These are phyloP conservation scores for Didymella pomorum DNA, from an alignment of 2,329 filamentous ascomycete genomes.

Conservation along the genomic window DNA sequence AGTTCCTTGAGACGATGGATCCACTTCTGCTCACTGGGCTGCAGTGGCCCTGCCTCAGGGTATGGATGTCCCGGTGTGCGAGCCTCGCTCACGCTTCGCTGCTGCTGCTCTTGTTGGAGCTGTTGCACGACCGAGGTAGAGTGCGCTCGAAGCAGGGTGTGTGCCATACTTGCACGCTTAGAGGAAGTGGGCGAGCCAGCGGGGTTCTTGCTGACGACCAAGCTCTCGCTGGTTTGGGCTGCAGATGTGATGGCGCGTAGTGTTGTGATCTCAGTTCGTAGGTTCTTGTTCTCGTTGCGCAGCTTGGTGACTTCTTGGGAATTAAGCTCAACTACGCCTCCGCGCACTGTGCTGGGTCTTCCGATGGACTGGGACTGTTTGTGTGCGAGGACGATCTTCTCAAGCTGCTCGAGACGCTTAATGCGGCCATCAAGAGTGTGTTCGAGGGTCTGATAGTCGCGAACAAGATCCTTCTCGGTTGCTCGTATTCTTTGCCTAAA, in stretches of 20 bases:
- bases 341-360: conserved; percentile 50
- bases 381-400: conserved; percentile 69
- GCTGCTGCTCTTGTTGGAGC: conserved; percentile 33
- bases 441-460: conserved; percentile 88
- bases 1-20: conserved; percentile 85
- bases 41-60: conserved; percentile 47
- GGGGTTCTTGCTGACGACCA: conserved; percentile 36
- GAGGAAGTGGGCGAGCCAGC: conserved; percentile 42
- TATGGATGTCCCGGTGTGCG: conserved; percentile 40
- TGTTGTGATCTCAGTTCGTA: conserved; percentile 71
- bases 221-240: conserved; percentile 33
- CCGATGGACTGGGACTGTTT: conserved; percentile 50
- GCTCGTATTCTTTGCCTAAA: conserved; percentile 82
- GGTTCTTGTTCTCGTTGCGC: conserved; percentile 66
- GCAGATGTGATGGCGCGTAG: conserved; percentile 59
- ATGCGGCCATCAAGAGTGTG: conserved; percentile 78
- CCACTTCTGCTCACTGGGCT: conserved; percentile 76
- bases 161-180: conserved; percentile 57
- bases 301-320: conserved; percentile 65
- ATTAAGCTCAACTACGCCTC: conserved; percentile 51
- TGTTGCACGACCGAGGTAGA: conserved; percentile 61
- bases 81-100: conserved; percentile 10
- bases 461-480: conserved; percentile 89
- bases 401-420: conserved; percentile 87
- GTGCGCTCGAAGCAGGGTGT: conserved; percentile 64